phyloP scores from a whole-genome alignment of 208 protist genomes.

The Leptomonas seymouri region DNA sequence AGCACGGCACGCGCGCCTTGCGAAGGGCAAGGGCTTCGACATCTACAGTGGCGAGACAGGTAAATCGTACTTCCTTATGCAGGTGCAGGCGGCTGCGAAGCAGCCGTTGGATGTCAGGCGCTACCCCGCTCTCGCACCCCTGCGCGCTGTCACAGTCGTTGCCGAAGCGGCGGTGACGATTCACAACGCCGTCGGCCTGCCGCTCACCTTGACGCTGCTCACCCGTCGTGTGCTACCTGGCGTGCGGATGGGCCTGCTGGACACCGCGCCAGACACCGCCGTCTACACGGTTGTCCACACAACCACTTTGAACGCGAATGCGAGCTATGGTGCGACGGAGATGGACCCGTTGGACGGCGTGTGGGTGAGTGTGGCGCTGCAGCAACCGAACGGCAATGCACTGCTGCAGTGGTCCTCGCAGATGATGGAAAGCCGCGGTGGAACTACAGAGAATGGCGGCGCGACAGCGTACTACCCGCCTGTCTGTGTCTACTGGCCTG shows the following conservation, averaged over 20 bases:
- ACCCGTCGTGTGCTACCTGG: conserved; percentile 31
- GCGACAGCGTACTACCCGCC: conserved; percentile 23
- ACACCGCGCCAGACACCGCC: conserved; percentile 36
- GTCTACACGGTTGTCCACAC: conserved; percentile 44
- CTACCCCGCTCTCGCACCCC: conserved; percentile 18
- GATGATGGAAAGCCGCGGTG: not conserved
- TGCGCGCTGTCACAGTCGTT: conserved; percentile 34
- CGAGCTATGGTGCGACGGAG: conserved; percentile 48
- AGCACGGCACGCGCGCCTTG: conserved; percentile 24
- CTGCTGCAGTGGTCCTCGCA: conserved; percentile 30
- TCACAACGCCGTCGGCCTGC: conserved; percentile 58
- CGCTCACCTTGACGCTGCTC: conserved; percentile 52
- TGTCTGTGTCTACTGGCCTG: conserved; percentile 39
- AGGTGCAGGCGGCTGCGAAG: conserved; percentile 19
- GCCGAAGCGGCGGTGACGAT: conserved; percentile 52
- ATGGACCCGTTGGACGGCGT: conserved; percentile 70
- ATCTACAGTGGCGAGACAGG: conserved; percentile 23
- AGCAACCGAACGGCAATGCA: conserved; percentile 55
- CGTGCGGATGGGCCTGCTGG: conserved; percentile 30
- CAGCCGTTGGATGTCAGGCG: conserved; percentile 26
- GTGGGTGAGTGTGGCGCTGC: conserved; percentile 51
- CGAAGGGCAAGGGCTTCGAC: conserved; percentile 36
- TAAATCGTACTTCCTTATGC: conserved; percentile 55
- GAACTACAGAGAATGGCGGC: not conserved
- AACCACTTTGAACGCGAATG: conserved; percentile 34